Percentiles rank a stretch among this genome's conserved stretches.
Evolutionary conservation across 2,329 filamentous ascomycete genomes (phyloP).

Genomic region (Atkinsonella texensis): DNA sequence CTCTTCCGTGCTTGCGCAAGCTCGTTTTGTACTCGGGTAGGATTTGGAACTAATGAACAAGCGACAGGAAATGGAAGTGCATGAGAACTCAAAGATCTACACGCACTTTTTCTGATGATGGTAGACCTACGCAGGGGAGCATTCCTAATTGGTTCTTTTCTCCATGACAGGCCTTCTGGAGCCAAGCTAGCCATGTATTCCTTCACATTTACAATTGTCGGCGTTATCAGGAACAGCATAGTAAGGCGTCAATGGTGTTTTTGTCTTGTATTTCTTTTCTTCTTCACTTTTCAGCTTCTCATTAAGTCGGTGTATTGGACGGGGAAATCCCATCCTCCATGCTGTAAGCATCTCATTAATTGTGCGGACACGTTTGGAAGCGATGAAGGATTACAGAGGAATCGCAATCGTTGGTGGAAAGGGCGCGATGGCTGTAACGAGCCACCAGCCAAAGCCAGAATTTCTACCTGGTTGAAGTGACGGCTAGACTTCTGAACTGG

Average conservation of each 20-base stretch:
- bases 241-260: slow-evolving; percentile 46
- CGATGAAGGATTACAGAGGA: slow-evolving; percentile 2
- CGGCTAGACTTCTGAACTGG: background rate
- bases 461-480: background rate
- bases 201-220: slow-evolving; percentile 33
- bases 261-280: slow-evolving; percentile 17
- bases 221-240: slow-evolving; percentile 46
- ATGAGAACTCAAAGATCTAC: slow-evolving; percentile 97
- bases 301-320: slow-evolving; percentile 17
- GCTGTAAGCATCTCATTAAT: slow-evolving; percentile 27
- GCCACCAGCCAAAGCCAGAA: background rate
- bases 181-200: slow-evolving; percentile 35
- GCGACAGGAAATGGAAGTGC: slow-evolving; percentile 93
- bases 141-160: slow-evolving; percentile 17
- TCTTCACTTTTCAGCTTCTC: slow-evolving; percentile 8
- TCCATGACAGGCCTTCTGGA: slow-evolving; percentile 13
- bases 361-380: slow-evolving; percentile 9
- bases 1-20: background rate
- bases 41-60: background rate
- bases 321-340: slow-evolving; percentile 20
- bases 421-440: background rate
- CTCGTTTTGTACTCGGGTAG: background rate
- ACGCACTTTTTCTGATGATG: slow-evolving; percentile 94
- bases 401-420: background rate
- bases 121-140: slow-evolving; percentile 11